Conservation (phyloP, 169 alveolate species). For the Plasmodium fragile region DNA sequence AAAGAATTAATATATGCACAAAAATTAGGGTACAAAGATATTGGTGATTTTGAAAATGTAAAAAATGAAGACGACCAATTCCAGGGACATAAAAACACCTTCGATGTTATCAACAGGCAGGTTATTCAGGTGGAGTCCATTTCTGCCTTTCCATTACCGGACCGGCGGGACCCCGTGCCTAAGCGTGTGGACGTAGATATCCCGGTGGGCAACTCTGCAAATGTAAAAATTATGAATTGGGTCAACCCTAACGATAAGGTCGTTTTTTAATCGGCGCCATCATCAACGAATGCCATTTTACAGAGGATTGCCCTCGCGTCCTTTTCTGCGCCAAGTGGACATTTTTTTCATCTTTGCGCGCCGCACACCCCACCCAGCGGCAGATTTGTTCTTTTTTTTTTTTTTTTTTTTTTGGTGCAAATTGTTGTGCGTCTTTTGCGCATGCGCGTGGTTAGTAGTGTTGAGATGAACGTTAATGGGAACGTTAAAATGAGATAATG, state of each 20-base stretch:
- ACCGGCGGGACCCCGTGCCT: slow-evolving; percentile 89
- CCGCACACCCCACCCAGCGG: not conserved
- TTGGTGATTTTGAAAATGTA: slow-evolving; percentile 81
- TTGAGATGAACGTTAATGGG: not conserved
- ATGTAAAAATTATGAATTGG: slow-evolving; percentile 91
- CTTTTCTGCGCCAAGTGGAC: not conserved
- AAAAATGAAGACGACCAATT: slow-evolving; percentile 80
- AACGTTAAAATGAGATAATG: not conserved
- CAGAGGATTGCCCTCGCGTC: not conserved
- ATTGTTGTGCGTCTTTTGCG: not conserved
- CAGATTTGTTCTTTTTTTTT: slow-evolving; percentile 8
- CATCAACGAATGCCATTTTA: not conserved
- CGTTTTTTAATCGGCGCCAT: slow-evolving; percentile 73
- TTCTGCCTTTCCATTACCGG: slow-evolving; percentile 83
- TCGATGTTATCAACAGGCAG: slow-evolving; percentile 84
- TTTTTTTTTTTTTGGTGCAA: not conserved
- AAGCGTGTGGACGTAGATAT: slow-evolving; percentile 92
- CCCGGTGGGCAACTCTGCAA: slow-evolving; percentile 84
- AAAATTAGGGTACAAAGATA: slow-evolving; percentile 79
- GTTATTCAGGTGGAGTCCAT: slow-evolving; percentile 85
- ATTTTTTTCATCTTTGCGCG: not conserved
- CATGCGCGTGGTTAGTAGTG: not conserved
- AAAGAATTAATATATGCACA: slow-evolving; percentile 67
- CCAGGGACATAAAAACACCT: slow-evolving; percentile 78
- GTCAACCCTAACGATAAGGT: slow-evolving; percentile 91